phyloP scores from a whole-genome alignment of 805 yeast genomes.

The Saccharomyces mikatae region DNA sequence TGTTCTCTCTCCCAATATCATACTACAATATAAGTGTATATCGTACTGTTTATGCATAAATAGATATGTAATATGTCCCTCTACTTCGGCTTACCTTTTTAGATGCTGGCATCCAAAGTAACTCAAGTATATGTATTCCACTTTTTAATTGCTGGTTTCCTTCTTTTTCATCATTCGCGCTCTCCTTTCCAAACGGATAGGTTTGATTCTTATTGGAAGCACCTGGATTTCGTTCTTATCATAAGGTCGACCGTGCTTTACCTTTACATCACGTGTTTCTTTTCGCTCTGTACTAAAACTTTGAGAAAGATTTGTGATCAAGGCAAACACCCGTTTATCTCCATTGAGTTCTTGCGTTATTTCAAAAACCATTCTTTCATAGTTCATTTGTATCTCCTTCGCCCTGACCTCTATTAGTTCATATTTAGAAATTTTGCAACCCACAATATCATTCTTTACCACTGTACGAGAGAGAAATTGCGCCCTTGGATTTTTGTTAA shows the following conservation, averaged over 20 bases:
- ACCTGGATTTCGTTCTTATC: neutral
- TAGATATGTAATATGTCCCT: neutral
- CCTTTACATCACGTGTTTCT: neutral
- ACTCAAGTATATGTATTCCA: neutral
- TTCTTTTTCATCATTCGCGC: neutral
- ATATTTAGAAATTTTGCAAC: neutral
- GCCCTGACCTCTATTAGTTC: neutral
- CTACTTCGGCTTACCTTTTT: neutral
- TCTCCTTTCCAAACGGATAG: neutral
- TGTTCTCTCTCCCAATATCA: neutral
- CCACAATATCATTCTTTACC: neutral
- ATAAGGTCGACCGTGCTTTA: neutral
- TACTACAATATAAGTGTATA: neutral
- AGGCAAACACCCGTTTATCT: neutral
- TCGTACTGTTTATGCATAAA: neutral
- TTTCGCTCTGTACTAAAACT: neutral
- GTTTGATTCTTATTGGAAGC: neutral
- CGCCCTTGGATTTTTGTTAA: too few species aligned
- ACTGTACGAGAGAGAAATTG: neutral
- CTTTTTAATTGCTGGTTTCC: neutral
- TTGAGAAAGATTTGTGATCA: neutral
- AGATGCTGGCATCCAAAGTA: neutral
- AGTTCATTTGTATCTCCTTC: neutral
- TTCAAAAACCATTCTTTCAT: neutral
- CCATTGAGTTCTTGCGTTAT: neutral